Evolutionary conservation across 495 filamentous ascomycete species (phyloP), one percentile per base, ranked within the genome.

Genomic region (Talaromyces trachyspermus): DNA sequence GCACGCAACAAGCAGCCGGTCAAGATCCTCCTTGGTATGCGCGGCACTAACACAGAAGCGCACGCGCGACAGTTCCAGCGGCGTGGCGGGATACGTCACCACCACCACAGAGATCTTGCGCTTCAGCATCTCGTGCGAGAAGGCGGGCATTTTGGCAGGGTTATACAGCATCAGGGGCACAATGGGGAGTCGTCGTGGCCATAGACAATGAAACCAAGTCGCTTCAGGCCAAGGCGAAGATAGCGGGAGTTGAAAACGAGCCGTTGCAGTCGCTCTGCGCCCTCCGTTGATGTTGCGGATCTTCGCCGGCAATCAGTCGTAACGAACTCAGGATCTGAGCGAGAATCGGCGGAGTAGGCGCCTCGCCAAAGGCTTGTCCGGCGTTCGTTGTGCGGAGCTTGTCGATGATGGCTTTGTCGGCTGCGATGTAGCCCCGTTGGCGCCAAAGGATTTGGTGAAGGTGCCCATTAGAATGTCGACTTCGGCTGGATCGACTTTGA

Each of bases 391-490:
- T 71, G 42, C 83, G 77, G 33, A 95, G 75, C 60, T 89, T 89
- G 59, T 88, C 84, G 54, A 95, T 85, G 58, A 94, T 81, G 48
- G 78, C 71, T 62, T 89, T 88, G 44, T 87, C 79, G 8, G 78
- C 88, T 3, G 88, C 85, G 49, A 95, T 68, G 59, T 94, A 95
- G 38, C 89, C 89, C 89, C 89, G 57, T 95, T 95, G 51, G 88
- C 89, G 52, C 89, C 89, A 56, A 95, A 95, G 2, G 88, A 91
- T 63, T 95, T 95, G 39, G 89, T 95, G 50, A 95, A 71, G 14
- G 89, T 95, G 49, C 89, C 89, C 88, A 95, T 95, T 35, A 95
- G 77, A 50, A 95, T 86, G 61, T 95, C 89, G 36, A 94, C 77
- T 51, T 89, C 79, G n/a, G 77, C 64, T 26, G 89, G 78, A 59